phyloP scores from a whole-genome alignment of 805 yeast species.

The Myxozyma udenii region DNA sequence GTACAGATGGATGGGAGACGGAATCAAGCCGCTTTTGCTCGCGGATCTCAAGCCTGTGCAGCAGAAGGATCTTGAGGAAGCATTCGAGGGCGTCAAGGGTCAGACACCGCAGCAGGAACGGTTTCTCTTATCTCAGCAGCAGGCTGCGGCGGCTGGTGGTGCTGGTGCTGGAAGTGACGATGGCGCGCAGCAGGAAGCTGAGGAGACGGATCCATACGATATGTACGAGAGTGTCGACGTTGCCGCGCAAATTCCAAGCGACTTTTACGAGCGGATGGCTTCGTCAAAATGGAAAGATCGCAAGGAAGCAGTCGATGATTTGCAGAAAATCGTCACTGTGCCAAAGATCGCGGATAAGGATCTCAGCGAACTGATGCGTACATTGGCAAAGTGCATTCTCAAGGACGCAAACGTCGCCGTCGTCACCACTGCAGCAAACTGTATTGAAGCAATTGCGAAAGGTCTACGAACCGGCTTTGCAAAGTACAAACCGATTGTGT shows the following conservation, averaged over 20 bases:
- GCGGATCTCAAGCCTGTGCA: constrained; percentile 85
- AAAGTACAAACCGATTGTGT: constrained; percentile 51
- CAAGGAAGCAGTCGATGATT: constrained; percentile 74
- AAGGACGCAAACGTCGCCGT: constrained; percentile 89
- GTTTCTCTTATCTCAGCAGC: constrained; percentile 53
- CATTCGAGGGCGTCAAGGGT: constrained; percentile 53
- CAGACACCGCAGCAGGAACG: constrained; percentile 49
- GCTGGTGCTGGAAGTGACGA: constrained; percentile 19
- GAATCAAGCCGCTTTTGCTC: constrained; percentile 57
- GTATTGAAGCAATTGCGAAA: constrained; percentile 56
- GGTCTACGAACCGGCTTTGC: constrained; percentile 62
- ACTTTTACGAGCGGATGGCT: constrained; percentile 52
- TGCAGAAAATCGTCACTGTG: constrained; percentile 39
- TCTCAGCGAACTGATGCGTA: constrained; percentile 59
- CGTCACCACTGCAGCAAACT: constrained; percentile 72
- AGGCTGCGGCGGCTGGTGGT: constrained; percentile 38
- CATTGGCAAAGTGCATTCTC: constrained; percentile 60
- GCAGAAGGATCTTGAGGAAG: constrained; percentile 73
- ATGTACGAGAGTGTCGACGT: constrained; percentile 68
- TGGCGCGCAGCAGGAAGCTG: constrained; percentile 35
- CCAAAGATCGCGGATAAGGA: constrained; percentile 60
- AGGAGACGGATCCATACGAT: constrained; percentile 65
- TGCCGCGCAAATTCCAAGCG: constrained; percentile 60
- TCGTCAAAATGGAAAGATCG: constrained; percentile 89
- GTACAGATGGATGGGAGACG: constrained; percentile 68